Base-by-base conservation (phyloP, 2,329 filamentous ascomycete genomes). In the Endoconidiophora polonica region DNA sequence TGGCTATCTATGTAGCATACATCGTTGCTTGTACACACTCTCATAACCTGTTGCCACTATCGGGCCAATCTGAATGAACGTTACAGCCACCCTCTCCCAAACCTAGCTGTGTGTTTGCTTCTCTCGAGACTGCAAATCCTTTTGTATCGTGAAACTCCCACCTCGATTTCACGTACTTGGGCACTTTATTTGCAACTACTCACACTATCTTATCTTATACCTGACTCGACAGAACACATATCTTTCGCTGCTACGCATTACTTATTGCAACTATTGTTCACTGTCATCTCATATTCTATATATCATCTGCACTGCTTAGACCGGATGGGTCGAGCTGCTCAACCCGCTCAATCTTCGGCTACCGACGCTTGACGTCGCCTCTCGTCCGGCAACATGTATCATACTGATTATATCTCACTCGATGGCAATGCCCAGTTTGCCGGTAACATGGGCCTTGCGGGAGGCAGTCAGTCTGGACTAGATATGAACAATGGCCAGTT, bases 301-400 rank as follows among this genome's bases (percentile, higher is more conserved):
- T 46, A 46, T 46, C 33, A 23, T 33, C 41, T 20, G 16, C 22
- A 41, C 12, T 16, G 24, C 46, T 41, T 48, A 37, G 46, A 39
- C 37, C 49, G 44, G 37, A 51, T 51, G 49, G 37, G 44, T 45
- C 44, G 42, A 50, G 48, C 29, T 33, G 26, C 22, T 46, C 37
- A 7, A 33, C 14, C 43, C 22, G 41, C 39, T 41, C 37, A 37
- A 46, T 41, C 43, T 37, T 36, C 36, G 49, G 36, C 39, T 40
- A 39, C 24, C 38, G 24, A 45, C 43, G 38, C 23, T 40, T 45
- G 23, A 40, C 39, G 49, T 23, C 43, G 20, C 41, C 46, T 41
- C 36, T 48, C 37, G 12, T 18, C n/a, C 40, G 24, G 38, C 46
- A 48, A 26, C 46, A 48, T 48, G 46, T 48, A 40, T 29, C 46